A percentile compares a stretch with the other conserved stretches of the same genome.
Conservation (phyloP, 2,329 filamentous ascomycete species). For the Epichloe brachyelytri region DNA sequence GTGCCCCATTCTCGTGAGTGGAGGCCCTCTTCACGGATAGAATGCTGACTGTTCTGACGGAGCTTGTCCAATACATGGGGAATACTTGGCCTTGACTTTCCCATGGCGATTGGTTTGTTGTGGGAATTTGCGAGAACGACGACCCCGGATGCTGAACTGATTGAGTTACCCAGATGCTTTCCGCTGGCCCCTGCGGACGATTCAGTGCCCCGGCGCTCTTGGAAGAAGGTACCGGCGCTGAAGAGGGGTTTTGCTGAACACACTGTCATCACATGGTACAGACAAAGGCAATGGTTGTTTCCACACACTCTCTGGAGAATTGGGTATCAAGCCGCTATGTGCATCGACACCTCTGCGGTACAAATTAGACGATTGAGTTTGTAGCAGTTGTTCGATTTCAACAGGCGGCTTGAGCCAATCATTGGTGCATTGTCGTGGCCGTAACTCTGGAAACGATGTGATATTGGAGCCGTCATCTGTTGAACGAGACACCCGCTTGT, state of each 20-base stretch:
- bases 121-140: slow-evolving; percentile 12
- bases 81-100: slow-evolving; percentile 9
- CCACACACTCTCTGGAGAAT: slow-evolving; percentile 3
- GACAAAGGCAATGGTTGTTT: slow-evolving; percentile 8
- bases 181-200: slow-evolving; percentile 2
- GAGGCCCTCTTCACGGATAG: slow-evolving; percentile 9
- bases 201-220: slow-evolving; percentile 2
- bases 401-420: slow-evolving; percentile 19
- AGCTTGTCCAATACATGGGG: slow-evolving; percentile 17
- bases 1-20: slow-evolving; percentile 1
- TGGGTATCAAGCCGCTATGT: slow-evolving; percentile 9
- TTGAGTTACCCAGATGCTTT: slow-evolving; percentile 12
- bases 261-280: slow-evolving; percentile 6
- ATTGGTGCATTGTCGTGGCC: slow-evolving; percentile 18
- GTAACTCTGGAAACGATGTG: slow-evolving; percentile 22
- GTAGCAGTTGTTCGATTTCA: slow-evolving; percentile 8
- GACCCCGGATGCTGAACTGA: slow-evolving; percentile 14
- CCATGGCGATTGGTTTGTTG: slow-evolving; percentile 2
- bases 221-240: background rate
- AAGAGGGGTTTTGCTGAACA: slow-evolving; percentile 14
- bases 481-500: slow-evolving; percentile 2
- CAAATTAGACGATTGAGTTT: slow-evolving; percentile 6
- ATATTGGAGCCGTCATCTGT: slow-evolving; percentile 15
- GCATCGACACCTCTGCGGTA: slow-evolving; percentile 21
- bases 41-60: slow-evolving; percentile 14